Evolutionary conservation across 352 stramenopile genomes (phyloP).

Genomic region (Phytophthora hybrid): DNA sequence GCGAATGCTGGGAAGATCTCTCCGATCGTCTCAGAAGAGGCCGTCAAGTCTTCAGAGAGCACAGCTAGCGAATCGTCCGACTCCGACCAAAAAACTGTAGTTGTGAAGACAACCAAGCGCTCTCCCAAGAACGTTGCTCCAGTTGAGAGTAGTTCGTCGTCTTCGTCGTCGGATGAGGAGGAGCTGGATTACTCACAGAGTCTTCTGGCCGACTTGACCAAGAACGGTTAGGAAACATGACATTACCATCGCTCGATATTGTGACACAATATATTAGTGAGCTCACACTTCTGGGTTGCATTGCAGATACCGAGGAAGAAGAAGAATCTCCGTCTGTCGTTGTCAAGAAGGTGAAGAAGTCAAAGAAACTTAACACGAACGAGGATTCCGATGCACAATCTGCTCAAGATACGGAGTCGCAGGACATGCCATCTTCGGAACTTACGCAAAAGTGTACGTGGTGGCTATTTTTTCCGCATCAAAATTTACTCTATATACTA

Average conservation of each 20-base stretch:
- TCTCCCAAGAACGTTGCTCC: slow-evolving; percentile 26
- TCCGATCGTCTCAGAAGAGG: slow-evolving; percentile 6
- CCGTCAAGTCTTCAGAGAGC: slow-evolving; percentile 38
- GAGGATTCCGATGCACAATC: slow-evolving; percentile 36
- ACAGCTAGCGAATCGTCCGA: slow-evolving; percentile 45
- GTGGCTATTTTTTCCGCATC: neutral
- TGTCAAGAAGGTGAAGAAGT: slow-evolving; percentile 39
- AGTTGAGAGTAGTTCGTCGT: slow-evolving; percentile 40
- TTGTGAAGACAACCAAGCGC: slow-evolving; percentile 28
- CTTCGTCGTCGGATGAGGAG: slow-evolving; percentile 65
- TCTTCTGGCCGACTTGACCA: slow-evolving; percentile 76
- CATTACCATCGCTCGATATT: slow-evolving; percentile 14
- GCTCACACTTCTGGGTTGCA: slow-evolving; percentile 25
- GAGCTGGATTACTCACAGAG: slow-evolving; percentile 80
- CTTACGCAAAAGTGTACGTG: slow-evolving; percentile 62
- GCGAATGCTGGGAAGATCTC: slow-evolving; percentile 32
- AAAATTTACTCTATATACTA: neutral
- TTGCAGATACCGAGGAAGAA: slow-evolving; percentile 45
- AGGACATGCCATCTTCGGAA: slow-evolving; percentile 59
- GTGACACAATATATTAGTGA: slow-evolving; percentile 26
- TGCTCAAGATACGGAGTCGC: slow-evolving; percentile 59
- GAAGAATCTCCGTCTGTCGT: slow-evolving; percentile 22
- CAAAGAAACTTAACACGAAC: slow-evolving; percentile 40
- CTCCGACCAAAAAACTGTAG: slow-evolving; percentile 14
- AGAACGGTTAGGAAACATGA: slow-evolving; percentile 57